These are phyloP conservation scores for Fusarium equiseti DNA, from an alignment of 2,329 filamentous ascomycete species.

Conservation along the genomic window DNA sequence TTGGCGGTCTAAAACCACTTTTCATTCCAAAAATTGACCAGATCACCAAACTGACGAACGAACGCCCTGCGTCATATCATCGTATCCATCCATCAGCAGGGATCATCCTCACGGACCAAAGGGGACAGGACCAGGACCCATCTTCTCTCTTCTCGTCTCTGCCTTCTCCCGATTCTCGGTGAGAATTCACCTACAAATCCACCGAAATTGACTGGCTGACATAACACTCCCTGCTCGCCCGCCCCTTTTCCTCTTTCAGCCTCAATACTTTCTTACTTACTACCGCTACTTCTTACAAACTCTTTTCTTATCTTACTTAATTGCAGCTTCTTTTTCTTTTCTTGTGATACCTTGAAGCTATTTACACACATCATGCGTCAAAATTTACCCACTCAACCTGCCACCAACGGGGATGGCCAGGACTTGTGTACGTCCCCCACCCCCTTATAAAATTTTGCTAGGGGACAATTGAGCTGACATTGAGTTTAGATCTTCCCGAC, in stretches of 20 bases:
- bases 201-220: slow-evolving; percentile 20
- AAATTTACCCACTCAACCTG: not conserved
- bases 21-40: not conserved
- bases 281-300: not conserved
- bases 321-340: not conserved
- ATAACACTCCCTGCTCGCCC: slow-evolving; percentile 16
- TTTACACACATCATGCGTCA: slow-evolving; percentile 27
- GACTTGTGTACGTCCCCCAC: slow-evolving; percentile 36
- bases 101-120: not conserved
- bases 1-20: slow-evolving; percentile 2
- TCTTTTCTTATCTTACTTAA: not conserved
- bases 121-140: not conserved
- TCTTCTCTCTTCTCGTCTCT: not conserved
- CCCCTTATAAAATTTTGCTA: not conserved
- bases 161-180: not conserved
- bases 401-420: slow-evolving; percentile 20
- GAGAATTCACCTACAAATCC: not conserved
- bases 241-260: slow-evolving; percentile 40
- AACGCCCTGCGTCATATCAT: not conserved
- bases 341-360: not conserved
- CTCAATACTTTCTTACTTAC: slow-evolving; percentile 16
- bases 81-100: slow-evolving; percentile 1
- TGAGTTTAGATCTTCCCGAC: slow-evolving; percentile 32
- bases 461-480: not conserved
- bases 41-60: not conserved